Evolutionary conservation across 352 stramenopile genomes (phyloP), one percentile per base, ranked within the genome.

Genomic region (Pythium phragmitis): DNA sequence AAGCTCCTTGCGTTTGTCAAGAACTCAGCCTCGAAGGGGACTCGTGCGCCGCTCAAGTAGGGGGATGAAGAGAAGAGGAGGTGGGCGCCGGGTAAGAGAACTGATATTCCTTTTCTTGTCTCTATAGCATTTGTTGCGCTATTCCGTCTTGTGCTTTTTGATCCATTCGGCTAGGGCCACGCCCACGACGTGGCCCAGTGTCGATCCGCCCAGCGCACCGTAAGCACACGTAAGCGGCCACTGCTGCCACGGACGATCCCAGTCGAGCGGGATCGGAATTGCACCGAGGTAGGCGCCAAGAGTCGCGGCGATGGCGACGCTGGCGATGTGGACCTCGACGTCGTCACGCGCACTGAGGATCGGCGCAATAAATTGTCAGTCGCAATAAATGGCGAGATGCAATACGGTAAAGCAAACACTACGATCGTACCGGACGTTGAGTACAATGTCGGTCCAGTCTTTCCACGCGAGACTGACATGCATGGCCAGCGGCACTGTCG

Each of bases 201-300:
- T 70, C 49, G 85, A 69, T 4, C 82, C 84, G 13, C 76, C 53
- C 14, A 91, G 58, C 8, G 75, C 68, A 13, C 87, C 83, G 60
- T 94, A 96, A 21, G 91, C 79, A 69, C 87, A 96, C 34, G 87
- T 90, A 28, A 94, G 66, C 4, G 87, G 87, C 85, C 87, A 96
- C 90, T 93, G 82, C 87, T 96, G 87, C 87, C 85, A 96, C 34
- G 87, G 87, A 33, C 85, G 85, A 74, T 96, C 87, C 87, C 87
- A 96, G 55, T 96, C 87, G 7, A 96, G 61, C 2, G 87, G 87
- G 67, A 96, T 91, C 43, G 87, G 82, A 11, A 96, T 54, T 23
- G 85, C 85, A 23, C 87, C 87, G 23, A 91, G 17, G 55, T 93
- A 96, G 0, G 77, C 74, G 45, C 87, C 87, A 5, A 94, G 46